Evolutionary conservation across 768 basidiomycete genomes (phyloP).

Genomic region (Leccinum aurantiacum): DNA sequence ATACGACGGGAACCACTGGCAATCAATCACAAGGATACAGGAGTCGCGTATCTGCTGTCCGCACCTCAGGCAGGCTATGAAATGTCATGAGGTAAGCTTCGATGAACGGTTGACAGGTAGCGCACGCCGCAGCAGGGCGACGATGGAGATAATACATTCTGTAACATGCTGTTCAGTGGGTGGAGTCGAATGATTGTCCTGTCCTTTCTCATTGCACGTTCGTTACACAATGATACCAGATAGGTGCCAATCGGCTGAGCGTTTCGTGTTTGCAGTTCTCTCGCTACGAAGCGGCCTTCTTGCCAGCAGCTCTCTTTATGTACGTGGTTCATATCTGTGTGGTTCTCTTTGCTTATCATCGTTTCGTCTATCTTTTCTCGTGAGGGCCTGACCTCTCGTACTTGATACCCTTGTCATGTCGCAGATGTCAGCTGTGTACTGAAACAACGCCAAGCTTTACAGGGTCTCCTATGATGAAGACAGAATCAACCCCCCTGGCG

Average conservation of each 20-base stretch:
- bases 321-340: neutral
- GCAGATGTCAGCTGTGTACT: constrained; percentile 52
- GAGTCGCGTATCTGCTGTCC: neutral
- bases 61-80: constrained; percentile 20
- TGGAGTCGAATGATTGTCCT: neutral
- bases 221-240: neutral
- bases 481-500: constrained; percentile 70
- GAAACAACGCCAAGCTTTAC: constrained; percentile 72
- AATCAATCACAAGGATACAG: neutral
- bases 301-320: neutral
- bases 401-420: constrained; percentile 22
- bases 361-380: neutral
- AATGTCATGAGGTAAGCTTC: constrained; percentile 7
- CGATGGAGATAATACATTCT: neutral
- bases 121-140: neutral
- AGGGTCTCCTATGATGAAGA: constrained; percentile 51
- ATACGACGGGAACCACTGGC: neutral
- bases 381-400: neutral
- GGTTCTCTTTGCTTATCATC: neutral
- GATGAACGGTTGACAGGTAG: neutral
- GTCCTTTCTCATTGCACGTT: neutral
- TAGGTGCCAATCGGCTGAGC: neutral
- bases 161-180: neutral
- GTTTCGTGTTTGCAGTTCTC: neutral
- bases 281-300: neutral